Evolutionary conservation across 2,329 filamentous ascomycete genomes (phyloP), one percentile per base, ranked within the genome.

Genomic region (Xylaria sp.): DNA sequence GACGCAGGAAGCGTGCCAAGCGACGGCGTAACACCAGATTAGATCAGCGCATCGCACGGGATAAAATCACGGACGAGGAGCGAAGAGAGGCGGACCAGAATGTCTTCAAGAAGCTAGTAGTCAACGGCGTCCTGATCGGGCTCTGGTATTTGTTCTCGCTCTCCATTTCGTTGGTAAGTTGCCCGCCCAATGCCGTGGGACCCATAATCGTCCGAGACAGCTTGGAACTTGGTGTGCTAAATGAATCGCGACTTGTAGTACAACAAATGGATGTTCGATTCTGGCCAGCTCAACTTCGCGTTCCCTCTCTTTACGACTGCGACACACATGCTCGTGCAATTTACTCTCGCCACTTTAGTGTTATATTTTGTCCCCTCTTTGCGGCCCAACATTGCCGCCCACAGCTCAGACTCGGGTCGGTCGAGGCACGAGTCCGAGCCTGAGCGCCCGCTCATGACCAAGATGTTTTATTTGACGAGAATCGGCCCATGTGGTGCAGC

Each of bases 251-350:
- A 39, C 26, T n/a, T 26, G 45, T 61, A 94, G 88, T 99, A 97
- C 80, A 99, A 99, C 82, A 97, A 97, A 77, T 97, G 94, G 94
- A 97, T 99, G 93, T 97, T 99, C 75, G 90, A 90, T 67, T 83
- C 88, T 57, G 83, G 88, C 63, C 85, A 89, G 62, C 84, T 95
- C 63, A 88, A 97, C 73, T 99, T 99, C 71, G 87, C 90, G 47
- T 97, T 94, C 67, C 94, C 94, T 38, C 82, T 99, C 45, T 97
- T 97, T 74, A 96, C 92, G 9, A 99, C 94, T 2, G 90, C 91
- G 60, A 79, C 94, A 71, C 94, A 99, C 76, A 97, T 97, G 92
- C 77, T 92, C 19, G 92, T 99, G 45, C 94, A 99, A 71, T 97
- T 97, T 73, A 74, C 80, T 16, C 84, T 97, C 39, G 83, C 94